A percentile compares a stretch with the other conserved stretches of the same genome.
Conservation (phyloP, 78 protist species). For the Fonticula alba region DNA sequence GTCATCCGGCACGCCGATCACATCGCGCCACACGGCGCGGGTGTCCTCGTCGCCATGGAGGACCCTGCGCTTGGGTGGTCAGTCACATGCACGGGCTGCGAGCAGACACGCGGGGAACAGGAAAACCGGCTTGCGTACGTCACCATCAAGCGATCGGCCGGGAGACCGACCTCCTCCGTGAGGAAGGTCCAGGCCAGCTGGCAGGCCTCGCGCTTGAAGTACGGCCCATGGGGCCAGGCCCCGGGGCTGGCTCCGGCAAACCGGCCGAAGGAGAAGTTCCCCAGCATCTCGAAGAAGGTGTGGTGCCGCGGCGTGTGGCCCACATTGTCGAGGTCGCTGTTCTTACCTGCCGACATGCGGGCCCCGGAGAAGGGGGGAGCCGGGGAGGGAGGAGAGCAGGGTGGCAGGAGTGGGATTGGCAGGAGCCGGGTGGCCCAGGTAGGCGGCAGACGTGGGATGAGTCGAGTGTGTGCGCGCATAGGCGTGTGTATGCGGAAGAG, state of each 20-base stretch:
- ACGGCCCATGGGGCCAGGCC: background rate
- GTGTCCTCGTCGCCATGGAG: conserved; percentile 37
- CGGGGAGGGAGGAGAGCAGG: too few relatives aligned
- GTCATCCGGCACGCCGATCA: conserved; percentile 16
- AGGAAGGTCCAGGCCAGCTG: conserved; percentile 40
- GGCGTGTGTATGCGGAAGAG: too few relatives aligned
- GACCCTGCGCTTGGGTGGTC: background rate
- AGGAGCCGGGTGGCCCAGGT: too few relatives aligned
- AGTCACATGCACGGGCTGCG: too few relatives aligned
- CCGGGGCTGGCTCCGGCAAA: too few relatives aligned
- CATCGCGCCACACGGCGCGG: conserved; percentile 20
- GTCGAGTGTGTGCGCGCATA: too few relatives aligned
- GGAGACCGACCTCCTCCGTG: conserved; percentile 19
- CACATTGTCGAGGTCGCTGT: conserved; percentile 56
- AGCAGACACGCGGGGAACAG: too few relatives aligned
- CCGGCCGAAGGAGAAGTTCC: conserved; percentile 43
- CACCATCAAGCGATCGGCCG: conserved; percentile 16
- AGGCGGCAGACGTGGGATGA: too few relatives aligned
- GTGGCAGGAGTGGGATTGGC: too few relatives aligned
- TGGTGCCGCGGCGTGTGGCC: conserved; percentile 57
- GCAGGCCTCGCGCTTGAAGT: conserved; percentile 16
- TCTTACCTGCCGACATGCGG: conserved; percentile 63
- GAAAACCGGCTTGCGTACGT: background rate
- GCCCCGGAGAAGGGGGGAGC: too few relatives aligned
- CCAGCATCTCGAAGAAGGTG: conserved; percentile 63